These are phyloP conservation scores for Tolypocladium ophioglossoides DNA, from an alignment of 2,329 filamentous ascomycete genomes.

Conservation along the genomic window DNA sequence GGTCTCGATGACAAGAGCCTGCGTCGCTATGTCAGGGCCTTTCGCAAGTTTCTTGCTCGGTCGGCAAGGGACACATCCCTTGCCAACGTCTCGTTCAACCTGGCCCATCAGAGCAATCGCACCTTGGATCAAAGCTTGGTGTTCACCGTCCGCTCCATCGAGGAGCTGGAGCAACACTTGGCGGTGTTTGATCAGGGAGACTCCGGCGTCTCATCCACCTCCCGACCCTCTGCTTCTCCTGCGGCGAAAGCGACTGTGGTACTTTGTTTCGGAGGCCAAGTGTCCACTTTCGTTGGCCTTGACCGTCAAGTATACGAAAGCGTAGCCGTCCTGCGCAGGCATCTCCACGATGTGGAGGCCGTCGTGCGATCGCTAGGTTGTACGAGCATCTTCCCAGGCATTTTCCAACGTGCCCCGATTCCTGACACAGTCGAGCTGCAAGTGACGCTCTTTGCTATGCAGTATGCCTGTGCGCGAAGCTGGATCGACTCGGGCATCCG, in stretches of 20 bases:
- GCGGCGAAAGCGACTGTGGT: constrained; percentile 15
- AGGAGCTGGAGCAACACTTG: constrained; percentile 13
- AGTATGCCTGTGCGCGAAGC: constrained; percentile 22
- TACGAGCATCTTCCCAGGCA: constrained; percentile 17
- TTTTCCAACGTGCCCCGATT: constrained; percentile 16
- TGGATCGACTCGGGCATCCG: constrained; percentile 25
- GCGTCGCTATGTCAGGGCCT: not conserved
- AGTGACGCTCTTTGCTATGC: constrained; percentile 24
- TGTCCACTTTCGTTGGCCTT: constrained; percentile 16
- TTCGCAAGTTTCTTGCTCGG: not conserved
- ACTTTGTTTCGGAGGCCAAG: constrained; percentile 21
- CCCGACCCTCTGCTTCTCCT: not conserved
- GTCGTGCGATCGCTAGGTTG: constrained; percentile 6
- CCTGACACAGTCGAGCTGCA: constrained; percentile 22
- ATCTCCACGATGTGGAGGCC: constrained; percentile 5
- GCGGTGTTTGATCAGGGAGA: constrained; percentile 5
- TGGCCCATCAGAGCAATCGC: constrained; percentile 18
- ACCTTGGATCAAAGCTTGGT: constrained; percentile 10
- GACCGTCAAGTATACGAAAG: constrained; percentile 18
- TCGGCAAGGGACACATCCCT: not conserved
- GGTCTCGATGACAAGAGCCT: constrained; percentile 1
- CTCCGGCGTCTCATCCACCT: not conserved
- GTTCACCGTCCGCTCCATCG: constrained; percentile 9
- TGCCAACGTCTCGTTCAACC: constrained; percentile 19
- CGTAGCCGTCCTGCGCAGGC: constrained; percentile 9